Conservation (phyloP, 2,329 filamentous ascomycete genomes). For the Aureobasidium sp. region DNA sequence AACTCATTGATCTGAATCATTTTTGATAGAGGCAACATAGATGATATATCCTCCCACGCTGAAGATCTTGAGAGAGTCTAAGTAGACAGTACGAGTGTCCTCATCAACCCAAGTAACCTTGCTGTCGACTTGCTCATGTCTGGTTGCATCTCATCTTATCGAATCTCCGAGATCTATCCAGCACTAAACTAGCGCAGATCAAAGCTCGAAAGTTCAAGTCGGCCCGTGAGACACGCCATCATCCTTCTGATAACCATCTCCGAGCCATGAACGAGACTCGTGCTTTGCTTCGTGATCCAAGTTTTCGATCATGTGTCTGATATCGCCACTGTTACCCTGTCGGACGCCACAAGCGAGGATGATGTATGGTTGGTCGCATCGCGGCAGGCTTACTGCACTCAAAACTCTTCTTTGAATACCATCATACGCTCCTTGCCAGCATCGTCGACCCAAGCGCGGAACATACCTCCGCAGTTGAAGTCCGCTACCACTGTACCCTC, state of each 20-base stretch:
- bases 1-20: neutral
- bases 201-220: neutral
- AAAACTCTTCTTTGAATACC: conserved; percentile 45
- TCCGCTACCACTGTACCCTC: conserved; percentile 59
- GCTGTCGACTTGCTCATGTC: neutral
- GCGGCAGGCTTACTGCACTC: no score
- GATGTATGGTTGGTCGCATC: neutral
- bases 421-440: conserved; percentile 49
- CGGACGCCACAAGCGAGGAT: neutral
- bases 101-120: neutral
- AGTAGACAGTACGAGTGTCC: accelerated
- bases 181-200: neutral
- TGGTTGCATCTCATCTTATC: neutral
- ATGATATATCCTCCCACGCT: neutral
- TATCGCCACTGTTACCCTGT: neutral
- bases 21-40: neutral
- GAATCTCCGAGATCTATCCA: conserved; percentile 7
- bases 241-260: neutral
- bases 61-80: neutral
- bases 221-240: neutral
- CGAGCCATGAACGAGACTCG: conserved; percentile 2
- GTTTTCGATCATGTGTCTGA: neutral
- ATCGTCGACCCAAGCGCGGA: conserved; percentile 66
- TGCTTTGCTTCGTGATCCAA: neutral
- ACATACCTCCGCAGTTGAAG: conserved; percentile 84